Conservation (phyloP, 257 asterid species). For the Apocynum venetum region DNA sequence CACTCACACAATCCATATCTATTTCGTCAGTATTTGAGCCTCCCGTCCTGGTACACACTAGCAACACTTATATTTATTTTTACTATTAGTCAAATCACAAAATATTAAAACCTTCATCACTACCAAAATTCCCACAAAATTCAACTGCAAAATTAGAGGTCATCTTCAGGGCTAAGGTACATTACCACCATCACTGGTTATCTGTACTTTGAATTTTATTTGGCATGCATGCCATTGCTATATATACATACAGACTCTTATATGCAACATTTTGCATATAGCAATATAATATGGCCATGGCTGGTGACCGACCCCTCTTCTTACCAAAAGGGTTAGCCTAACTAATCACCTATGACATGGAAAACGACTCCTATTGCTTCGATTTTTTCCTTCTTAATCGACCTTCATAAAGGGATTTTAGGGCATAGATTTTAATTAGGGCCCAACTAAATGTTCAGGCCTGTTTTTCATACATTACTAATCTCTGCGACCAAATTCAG, state of each 20-base stretch:
- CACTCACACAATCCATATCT: constrained; percentile 34
- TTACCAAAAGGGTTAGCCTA: constrained; percentile 16
- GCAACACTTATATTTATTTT: constrained; percentile 6
- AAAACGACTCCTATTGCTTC: constrained; percentile 14
- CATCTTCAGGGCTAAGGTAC: constrained; percentile 31
- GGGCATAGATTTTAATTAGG: constrained; percentile 24
- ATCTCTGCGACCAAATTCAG: constrained; percentile 4
- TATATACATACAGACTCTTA: constrained; percentile 1
- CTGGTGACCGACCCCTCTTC: constrained; percentile 14
- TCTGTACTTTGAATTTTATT: constrained; percentile 17
- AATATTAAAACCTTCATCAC: constrained; percentile 17
- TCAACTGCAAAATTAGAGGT: constrained; percentile 10
- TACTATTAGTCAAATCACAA: constrained; percentile 30
- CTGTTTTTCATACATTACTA: constrained; percentile 14
- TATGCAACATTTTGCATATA: constrained; percentile 22
- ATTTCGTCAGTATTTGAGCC: neutral
- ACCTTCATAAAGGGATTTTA: constrained; percentile 5
- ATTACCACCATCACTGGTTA: constrained; percentile 19
- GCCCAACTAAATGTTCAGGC: constrained; percentile 21
- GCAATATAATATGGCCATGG: constrained; percentile 19
- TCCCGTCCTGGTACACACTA: neutral
- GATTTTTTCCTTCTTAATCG: neutral
- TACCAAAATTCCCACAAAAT: constrained; percentile 25
- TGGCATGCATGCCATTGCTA: constrained; percentile 30
- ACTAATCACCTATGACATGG: constrained; percentile 3